Base-by-base conservation (phyloP, 2,329 filamentous ascomycete species). In the Aspergillus sojae region DNA sequence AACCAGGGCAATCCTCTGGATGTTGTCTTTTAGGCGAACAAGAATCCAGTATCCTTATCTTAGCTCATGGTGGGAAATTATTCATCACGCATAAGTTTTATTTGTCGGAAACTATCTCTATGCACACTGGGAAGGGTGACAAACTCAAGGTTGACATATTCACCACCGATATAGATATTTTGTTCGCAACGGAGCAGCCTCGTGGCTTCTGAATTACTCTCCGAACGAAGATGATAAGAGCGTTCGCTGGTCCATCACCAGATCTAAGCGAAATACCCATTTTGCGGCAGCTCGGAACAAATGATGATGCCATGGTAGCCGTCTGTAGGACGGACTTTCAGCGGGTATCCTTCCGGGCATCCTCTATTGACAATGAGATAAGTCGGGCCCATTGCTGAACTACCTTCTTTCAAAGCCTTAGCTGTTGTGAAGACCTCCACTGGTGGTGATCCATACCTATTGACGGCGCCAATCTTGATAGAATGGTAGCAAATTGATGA, bases 371-470 rank as follows among this genome's bases (percentile, higher is more conserved):
- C 34, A 12, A 36, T 54, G 77, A 77, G 9, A 77, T 79, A 75
- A 76, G 71, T 12, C 93, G 93, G 74, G 76, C 87, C n/a, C 83
- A 91, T 5, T 41, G 80, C 91, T n/a, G 79, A 85, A 66, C 81
- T 94, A 23, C 80, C 85, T 0, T 32, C 30, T 83, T 82, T 61
- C 76, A 86, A 87, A 28, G 82, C 84, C 14, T 81, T 94, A 19
- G 82, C 78, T 9, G 68, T 70, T 7, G 70, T 76, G 58, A 68
- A 67, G 5, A 52, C 69, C 53, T 61, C 70, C 32, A 59, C 67
- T 16, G 67, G 66, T 2, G 70, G 72, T 54, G 65, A 59, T n/a
- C 68, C 21, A 57, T 75, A 39, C 50, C 70, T 36, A 39, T 57
- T 9, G n/a, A 65, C 23, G 53, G 65, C 12, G 58, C 61, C 43